phyloP scores from a whole-genome alignment of 106 monocot genomes.

The Platanthera guangdongensis region DNA sequence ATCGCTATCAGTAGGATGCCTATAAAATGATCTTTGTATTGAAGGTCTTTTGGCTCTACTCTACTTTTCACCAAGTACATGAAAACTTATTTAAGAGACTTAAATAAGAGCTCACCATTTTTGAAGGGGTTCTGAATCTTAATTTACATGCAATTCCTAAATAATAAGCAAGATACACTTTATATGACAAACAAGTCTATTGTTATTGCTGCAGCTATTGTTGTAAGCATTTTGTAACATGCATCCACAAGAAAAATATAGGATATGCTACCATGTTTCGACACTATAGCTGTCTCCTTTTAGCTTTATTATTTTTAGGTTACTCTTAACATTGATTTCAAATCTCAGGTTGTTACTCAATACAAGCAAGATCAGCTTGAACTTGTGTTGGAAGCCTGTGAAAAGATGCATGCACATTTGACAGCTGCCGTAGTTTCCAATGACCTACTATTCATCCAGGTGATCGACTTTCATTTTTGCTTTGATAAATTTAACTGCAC shows the following conservation, averaged over 20 bases:
- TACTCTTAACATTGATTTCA: background rate
- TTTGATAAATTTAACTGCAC: background rate
- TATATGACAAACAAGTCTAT: background rate
- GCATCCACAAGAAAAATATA: background rate
- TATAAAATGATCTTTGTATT: too few relatives aligned
- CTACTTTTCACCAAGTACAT: too few relatives aligned
- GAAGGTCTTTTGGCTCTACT: too few relatives aligned
- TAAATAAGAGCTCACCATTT: too few relatives aligned
- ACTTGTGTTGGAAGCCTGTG: slow-evolving; percentile 78
- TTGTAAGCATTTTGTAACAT: background rate
- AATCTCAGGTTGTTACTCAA: slow-evolving; percentile 57
- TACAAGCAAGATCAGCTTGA: slow-evolving; percentile 65
- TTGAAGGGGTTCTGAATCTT: too few relatives aligned
- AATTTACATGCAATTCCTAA: too few relatives aligned
- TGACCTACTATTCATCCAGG: slow-evolving; percentile 86
- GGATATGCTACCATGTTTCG: background rate
- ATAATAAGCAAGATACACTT: too few relatives aligned
- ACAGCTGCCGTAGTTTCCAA: slow-evolving; percentile 97
- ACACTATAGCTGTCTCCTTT: background rate
- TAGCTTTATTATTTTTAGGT: background rate
- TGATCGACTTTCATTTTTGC: background rate
- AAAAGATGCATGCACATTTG: slow-evolving; percentile 92
- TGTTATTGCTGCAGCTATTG: background rate
- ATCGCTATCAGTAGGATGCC: too few relatives aligned
- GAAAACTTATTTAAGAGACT: too few relatives aligned